A percentile compares a stretch with the other conserved stretches of the same genome.
Evolutionary conservation across 2,329 filamentous ascomycete genomes (phyloP).

Genomic region (Verticillium dahliae): DNA sequence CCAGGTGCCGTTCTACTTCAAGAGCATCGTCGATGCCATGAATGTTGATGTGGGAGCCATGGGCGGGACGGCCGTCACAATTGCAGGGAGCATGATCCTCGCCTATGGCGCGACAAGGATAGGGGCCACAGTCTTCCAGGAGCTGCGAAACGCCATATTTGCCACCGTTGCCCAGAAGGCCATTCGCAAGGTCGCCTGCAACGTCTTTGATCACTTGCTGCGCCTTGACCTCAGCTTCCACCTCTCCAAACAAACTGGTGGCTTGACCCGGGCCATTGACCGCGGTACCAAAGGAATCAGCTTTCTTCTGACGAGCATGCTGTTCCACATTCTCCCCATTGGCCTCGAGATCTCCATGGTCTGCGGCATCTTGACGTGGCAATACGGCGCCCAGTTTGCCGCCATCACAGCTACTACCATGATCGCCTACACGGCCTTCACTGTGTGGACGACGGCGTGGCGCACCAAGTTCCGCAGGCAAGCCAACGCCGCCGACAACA

Average conservation of each 20-base stretch:
- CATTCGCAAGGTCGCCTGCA: constrained; percentile 82
- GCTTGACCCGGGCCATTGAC: constrained; percentile 88
- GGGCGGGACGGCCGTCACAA: constrained; percentile 82
- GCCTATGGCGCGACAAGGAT: constrained; percentile 88
- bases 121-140: constrained; percentile 83
- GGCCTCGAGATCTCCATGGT: constrained; percentile 92
- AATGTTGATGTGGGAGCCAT: constrained; percentile 85
- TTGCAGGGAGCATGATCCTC: constrained; percentile 88
- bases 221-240: constrained; percentile 91
- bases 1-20: constrained; percentile 98
- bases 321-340: constrained; percentile 93
- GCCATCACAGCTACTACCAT: constrained; percentile 86
- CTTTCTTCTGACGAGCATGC: constrained; percentile 95
- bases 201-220: constrained; percentile 87
- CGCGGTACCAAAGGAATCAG: constrained; percentile 97
- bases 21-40: constrained; percentile 95
- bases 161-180: constrained; percentile 96
- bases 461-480: constrained; percentile 92
- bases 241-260: constrained; percentile 87
- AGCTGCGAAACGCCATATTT: constrained; percentile 92
- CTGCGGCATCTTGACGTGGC: constrained; percentile 92
- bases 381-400: constrained; percentile 89
- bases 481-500: constrained; percentile 94
- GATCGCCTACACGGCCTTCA: constrained; percentile 93
- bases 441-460: constrained; percentile 94